Evolutionary conservation across 2,329 filamentous ascomycete species (phyloP), one percentile per base, ranked within the genome.

Genomic region (Orbilia ellipsospora): DNA sequence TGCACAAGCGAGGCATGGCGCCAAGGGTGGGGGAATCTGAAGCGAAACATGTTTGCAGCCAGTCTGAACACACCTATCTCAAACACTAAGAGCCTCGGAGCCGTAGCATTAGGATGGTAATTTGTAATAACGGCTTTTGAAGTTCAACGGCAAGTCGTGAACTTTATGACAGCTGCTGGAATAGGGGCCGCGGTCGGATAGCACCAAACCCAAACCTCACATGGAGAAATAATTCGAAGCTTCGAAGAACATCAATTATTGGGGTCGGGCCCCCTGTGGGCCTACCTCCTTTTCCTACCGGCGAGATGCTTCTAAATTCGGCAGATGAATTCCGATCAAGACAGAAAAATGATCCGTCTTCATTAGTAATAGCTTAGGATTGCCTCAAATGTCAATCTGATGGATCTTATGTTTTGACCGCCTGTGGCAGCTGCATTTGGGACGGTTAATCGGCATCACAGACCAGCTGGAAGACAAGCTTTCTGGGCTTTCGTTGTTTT

Each of bases 41-140:
- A 68, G 70, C 70, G 70, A 74, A 74, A 74, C 70, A 52, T 74
- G 70, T 74, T 74, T 74, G 61, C 62, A 48, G 56, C 62, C 48
- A 13, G 68, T 74, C 70, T 54, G 61, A 74, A 64, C n/a, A 48
- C 20, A 23, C 70, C 56, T 61, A 12, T 60, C 55, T 51, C 51
- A 74, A 74, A 74, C 70, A 48, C 70, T 48, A 48, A 44, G 44
- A 67, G 63, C 70, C 51, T 68, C 70, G 63, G 48, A 64, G 51
- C 36, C 50, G 69, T 73, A 67, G 62, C 56, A 73, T 57, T 36
- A 36, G 61, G 48, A 36, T 10, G 16, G 36, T 31, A 10, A 52
- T 52, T 3, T n/a, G n/a, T 28, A 59, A 51, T 36, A 16, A 57
- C 20, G 28, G 52, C 23, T 45, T 28, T 55, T 26, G 18, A 51